Conservation (phyloP, 441 rosid genomes). For the Populus hybrid region DNA sequence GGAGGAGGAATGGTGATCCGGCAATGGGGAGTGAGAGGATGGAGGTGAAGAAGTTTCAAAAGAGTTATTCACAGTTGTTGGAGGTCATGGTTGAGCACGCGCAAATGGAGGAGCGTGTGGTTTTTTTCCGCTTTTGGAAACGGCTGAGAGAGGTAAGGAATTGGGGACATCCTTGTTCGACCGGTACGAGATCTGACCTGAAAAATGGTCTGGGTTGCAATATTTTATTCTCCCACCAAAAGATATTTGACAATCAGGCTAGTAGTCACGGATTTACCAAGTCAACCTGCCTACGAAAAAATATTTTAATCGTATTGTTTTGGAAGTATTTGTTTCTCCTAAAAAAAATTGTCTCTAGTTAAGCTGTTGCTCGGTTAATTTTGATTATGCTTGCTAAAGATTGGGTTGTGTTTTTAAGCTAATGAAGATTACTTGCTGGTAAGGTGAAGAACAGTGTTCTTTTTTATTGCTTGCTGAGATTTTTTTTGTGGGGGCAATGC, state of each 20-base stretch:
- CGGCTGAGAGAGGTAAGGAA: conserved; percentile 51
- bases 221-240: not conserved
- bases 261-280: not conserved
- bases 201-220: not conserved
- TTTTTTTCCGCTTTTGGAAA: conserved; percentile 60
- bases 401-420: not conserved
- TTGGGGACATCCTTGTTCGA: not conserved
- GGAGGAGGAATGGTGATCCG: conserved; percentile 48
- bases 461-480: not conserved
- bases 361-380: too few species aligned
- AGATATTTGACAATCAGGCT: not conserved
- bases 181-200: not conserved
- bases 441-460: not conserved
- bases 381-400: not conserved
- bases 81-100: conserved; percentile 84
- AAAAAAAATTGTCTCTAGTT: too few species aligned
- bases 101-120: conserved; percentile 71
- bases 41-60: conserved; percentile 61
- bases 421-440: not conserved
- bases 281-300: not conserved
- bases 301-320: not conserved
- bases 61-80: conserved; percentile 44
- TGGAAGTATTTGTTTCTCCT: not conserved
- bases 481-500: not conserved
- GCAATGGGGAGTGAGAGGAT: conserved; percentile 55